Evolutionary conservation across 257 asterid genomes (phyloP).

Genomic region (Cynanchum wilfordii): DNA sequence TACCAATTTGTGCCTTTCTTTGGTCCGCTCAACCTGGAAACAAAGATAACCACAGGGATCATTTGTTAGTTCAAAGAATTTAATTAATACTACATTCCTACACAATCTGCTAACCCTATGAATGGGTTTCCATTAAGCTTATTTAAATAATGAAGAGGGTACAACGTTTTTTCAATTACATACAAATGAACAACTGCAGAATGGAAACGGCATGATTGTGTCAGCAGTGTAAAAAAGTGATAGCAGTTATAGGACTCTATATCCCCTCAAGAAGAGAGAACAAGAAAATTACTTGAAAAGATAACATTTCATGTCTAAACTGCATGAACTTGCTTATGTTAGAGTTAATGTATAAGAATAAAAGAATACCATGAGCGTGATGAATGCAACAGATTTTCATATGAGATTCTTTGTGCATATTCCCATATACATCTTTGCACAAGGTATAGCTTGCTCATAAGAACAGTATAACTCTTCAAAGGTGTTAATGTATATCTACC

Average conservation of each 20-base stretch:
- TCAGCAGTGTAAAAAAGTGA: not conserved
- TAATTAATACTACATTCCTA: constrained; percentile 8
- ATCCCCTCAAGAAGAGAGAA: not conserved
- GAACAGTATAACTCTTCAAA: not conserved
- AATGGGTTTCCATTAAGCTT: not conserved
- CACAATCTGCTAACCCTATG: not conserved
- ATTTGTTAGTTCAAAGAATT: constrained; percentile 20
- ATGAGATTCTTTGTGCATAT: not conserved
- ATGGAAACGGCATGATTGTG: not conserved
- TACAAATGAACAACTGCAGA: not conserved
- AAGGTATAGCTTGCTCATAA: not conserved
- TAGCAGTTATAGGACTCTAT: not conserved
- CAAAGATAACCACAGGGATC: constrained; percentile 15
- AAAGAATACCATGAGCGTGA: not conserved
- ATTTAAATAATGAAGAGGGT: not conserved
- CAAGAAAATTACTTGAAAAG: not conserved
- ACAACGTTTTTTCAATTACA: not conserved
- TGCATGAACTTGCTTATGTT: not conserved
- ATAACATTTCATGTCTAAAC: not conserved
- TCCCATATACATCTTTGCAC: not conserved
- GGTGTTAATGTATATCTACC: not conserved
- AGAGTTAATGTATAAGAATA: not conserved
- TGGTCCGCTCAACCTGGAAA: constrained; percentile 65
- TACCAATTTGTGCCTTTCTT: constrained; percentile 73
- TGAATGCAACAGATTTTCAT: not conserved